phyloP scores from a whole-genome alignment of 108 stramenopile genomes.

The Skeletonema grethae region DNA sequence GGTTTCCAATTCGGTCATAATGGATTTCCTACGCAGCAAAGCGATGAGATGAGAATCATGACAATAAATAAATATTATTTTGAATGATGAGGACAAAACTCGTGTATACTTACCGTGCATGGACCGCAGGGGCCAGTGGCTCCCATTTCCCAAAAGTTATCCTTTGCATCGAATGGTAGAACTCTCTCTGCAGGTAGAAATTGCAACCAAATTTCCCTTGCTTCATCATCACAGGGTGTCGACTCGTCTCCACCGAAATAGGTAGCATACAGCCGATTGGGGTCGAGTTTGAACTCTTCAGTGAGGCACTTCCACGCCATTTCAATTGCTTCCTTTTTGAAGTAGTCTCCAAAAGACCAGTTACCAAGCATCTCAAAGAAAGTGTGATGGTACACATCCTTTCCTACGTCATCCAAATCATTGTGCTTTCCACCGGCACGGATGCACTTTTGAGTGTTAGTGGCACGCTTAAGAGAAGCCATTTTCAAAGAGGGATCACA shows the following conservation, averaged over 20 bases:
- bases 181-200: slow-evolving; percentile 92
- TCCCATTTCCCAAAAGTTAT: slow-evolving; percentile 99
- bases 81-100: neutral
- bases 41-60: slow-evolving; percentile 6
- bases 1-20: slow-evolving; percentile 97
- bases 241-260: slow-evolving; percentile 98
- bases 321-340: slow-evolving; percentile 97
- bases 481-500: slow-evolving; percentile 91
- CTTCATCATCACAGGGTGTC: slow-evolving; percentile 90
- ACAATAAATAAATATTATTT: neutral
- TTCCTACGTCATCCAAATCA: slow-evolving; percentile 99
- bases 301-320: slow-evolving; percentile 98
- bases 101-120: slow-evolving; percentile 71
- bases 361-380: slow-evolving; percentile 99
- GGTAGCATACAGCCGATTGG: slow-evolving; percentile 91
- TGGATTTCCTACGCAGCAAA: slow-evolving; percentile 86
- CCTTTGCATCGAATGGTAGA: slow-evolving; percentile 92
- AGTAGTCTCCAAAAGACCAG: slow-evolving; percentile 99
- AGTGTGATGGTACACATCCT: slow-evolving; percentile 99
- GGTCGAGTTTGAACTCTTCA: slow-evolving; percentile 85
- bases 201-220: slow-evolving; percentile 89
- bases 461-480: slow-evolving; percentile 87
- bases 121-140: slow-evolving; percentile 99
- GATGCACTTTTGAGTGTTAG: slow-evolving; percentile 99
- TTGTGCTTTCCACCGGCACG: slow-evolving; percentile 99